phyloP scores from a whole-genome alignment of 1,284 basidiomycete genomes.

The Vanrija sp. region DNA sequence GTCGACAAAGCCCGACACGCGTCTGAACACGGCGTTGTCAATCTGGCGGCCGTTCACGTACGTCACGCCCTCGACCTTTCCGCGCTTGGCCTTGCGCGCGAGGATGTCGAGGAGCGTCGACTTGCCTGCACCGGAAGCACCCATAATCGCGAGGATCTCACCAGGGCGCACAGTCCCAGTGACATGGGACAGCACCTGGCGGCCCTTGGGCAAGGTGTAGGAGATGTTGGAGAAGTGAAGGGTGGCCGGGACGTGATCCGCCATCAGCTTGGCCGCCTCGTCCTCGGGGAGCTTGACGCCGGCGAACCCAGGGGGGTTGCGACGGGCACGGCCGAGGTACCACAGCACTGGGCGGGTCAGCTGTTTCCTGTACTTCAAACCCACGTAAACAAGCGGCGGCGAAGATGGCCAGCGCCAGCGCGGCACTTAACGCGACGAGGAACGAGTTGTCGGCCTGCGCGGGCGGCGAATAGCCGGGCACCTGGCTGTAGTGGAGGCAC shows the following conservation, averaged over 20 bases:
- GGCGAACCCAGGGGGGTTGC: conserved; percentile 61
- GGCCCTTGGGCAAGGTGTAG: conserved; percentile 64
- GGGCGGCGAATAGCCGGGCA: conserved; percentile 84
- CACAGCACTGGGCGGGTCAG: conserved; percentile 61
- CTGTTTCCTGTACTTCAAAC: conserved; percentile 6
- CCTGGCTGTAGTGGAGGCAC: conserved; percentile 87
- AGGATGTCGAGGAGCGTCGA: conserved; percentile 94
- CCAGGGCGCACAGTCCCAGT: conserved; percentile 80
- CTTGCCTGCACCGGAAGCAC: conserved; percentile 93
- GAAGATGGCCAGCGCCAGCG: conserved; percentile 61
- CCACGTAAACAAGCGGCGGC: conserved; percentile 52
- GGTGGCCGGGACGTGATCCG: conserved; percentile 86
- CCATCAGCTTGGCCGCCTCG: conserved; percentile 79
- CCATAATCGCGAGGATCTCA: conserved; percentile 90
- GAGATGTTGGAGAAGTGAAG: conserved; percentile 82
- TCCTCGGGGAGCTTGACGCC: conserved; percentile 72
- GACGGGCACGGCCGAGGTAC: conserved; percentile 74
- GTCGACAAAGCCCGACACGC: conserved; percentile 82
- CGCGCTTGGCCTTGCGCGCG: conserved; percentile 81
- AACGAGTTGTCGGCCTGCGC: conserved; percentile 71
- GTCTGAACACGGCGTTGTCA: conserved; percentile 69
- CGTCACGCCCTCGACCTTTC: conserved; percentile 67
- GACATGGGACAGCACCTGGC: conserved; percentile 71
- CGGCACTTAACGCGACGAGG: conserved; percentile 79
- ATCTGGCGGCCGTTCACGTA: conserved; percentile 83